phyloP scores from a whole-genome alignment of 2,329 filamentous ascomycete genomes.

The Penicillium paneum region DNA sequence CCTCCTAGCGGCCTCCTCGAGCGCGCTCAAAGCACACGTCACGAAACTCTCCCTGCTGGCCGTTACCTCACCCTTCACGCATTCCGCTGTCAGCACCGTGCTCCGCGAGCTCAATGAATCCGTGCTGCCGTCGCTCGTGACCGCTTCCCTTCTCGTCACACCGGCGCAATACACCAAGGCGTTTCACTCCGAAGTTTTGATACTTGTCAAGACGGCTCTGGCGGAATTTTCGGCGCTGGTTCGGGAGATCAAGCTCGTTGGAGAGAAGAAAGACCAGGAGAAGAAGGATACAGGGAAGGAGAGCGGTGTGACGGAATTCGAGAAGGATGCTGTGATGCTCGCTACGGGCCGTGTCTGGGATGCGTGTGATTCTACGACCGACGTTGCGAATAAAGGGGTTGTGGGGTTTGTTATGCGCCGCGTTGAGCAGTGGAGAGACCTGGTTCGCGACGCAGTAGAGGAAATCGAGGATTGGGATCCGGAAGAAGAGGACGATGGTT shows the following conservation, averaged over 20 bases:
- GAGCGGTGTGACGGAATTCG: slow-evolving; percentile 25
- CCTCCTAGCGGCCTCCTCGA: slow-evolving; percentile 68
- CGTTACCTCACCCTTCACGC: slow-evolving; percentile 82
- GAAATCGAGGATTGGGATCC: slow-evolving; percentile 88
- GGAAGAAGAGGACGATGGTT: slow-evolving; percentile 62
- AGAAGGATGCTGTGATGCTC: slow-evolving; percentile 57
- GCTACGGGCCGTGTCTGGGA: slow-evolving; percentile 79
- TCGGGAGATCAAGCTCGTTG: slow-evolving; percentile 53
- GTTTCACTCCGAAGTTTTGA: slow-evolving; percentile 62
- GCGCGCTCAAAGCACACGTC: slow-evolving; percentile 73
- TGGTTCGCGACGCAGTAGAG: slow-evolving; percentile 75
- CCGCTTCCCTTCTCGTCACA: slow-evolving; percentile 64
- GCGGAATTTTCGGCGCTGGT: slow-evolving; percentile 62
- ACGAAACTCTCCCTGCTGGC: slow-evolving; percentile 86
- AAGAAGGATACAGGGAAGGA: slow-evolving; percentile 28
- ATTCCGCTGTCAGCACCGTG: slow-evolving; percentile 68
- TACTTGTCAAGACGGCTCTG: slow-evolving; percentile 59
- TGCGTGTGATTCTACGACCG: slow-evolving; percentile 69
- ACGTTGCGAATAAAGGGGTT: slow-evolving; percentile 64
- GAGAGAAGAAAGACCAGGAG: slow-evolving; percentile 45
- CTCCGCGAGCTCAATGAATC: slow-evolving; percentile 69
- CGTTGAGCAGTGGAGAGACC: slow-evolving; percentile 69
- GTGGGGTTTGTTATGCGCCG: slow-evolving; percentile 67
- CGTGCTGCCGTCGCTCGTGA: slow-evolving; percentile 71
- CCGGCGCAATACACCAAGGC: slow-evolving; percentile 60